Evolutionary conservation across 2,329 filamentous ascomycete species (phyloP).

Genomic region (Venturia oleaginea): DNA sequence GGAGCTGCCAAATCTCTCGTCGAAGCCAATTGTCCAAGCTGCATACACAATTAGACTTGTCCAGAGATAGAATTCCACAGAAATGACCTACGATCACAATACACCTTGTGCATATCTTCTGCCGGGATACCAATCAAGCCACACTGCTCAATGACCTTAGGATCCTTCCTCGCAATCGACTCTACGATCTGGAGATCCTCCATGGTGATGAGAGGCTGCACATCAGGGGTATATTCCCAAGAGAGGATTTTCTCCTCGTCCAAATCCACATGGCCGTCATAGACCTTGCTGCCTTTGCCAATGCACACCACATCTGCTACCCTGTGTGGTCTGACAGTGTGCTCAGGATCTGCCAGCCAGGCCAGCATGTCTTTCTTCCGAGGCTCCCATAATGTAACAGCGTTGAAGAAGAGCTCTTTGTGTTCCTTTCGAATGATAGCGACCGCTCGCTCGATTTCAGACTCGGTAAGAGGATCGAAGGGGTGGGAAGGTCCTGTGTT

Average conservation of each 20-base stretch:
- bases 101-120: constrained; percentile 89
- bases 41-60: constrained; percentile 14
- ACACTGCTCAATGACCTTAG: constrained; percentile 86
- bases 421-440: constrained; percentile 60
- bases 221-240: constrained; percentile 67
- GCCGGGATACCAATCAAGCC: constrained; percentile 68
- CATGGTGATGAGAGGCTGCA: constrained; percentile 86
- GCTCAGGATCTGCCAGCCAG: constrained; percentile 62
- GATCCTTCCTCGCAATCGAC: constrained; percentile 62
- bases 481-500: constrained; percentile 53
- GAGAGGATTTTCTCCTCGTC: constrained; percentile 54
- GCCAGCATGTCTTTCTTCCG: constrained; percentile 74
- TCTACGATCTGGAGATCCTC: constrained; percentile 82
- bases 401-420: constrained; percentile 71
- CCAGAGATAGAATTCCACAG: background rate
- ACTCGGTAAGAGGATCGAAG: constrained; percentile 63
- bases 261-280: constrained; percentile 73
- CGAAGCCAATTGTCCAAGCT: constrained; percentile 92
- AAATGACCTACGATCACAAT: constrained; percentile 64
- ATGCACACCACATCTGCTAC: constrained; percentile 79
- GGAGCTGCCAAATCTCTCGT: constrained; percentile 74
- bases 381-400: constrained; percentile 75
- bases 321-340: constrained; percentile 54
- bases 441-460: constrained; percentile 66
- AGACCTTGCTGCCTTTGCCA: constrained; percentile 67